A percentile compares a stretch with the other conserved stretches of the same genome.
phyloP scores from a whole-genome alignment of 345 rosid species.

The Alliaria petiolata region DNA sequence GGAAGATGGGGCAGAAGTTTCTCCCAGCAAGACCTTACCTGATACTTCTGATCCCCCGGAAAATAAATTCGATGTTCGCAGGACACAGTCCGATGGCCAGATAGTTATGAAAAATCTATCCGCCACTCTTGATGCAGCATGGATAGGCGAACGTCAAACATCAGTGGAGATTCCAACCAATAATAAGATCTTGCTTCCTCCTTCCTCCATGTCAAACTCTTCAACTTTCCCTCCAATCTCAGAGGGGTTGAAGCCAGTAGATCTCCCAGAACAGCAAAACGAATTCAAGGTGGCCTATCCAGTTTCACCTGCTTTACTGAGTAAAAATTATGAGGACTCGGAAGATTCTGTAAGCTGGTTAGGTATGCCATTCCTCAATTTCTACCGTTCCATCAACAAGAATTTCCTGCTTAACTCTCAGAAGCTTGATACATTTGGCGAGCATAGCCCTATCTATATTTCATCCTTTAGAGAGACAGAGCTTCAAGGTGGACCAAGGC shows the following conservation, averaged over 20 bases:
- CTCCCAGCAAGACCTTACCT: slow-evolving; percentile 36
- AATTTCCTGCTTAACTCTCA: slow-evolving; percentile 54
- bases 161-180: slow-evolving; percentile 34
- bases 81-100: slow-evolving; percentile 77
- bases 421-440: slow-evolving; percentile 66
- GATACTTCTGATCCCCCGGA: slow-evolving; percentile 41
- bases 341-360: slow-evolving; percentile 67
- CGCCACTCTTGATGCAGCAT: slow-evolving; percentile 88
- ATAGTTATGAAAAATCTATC: slow-evolving; percentile 55
- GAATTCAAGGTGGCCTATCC: slow-evolving; percentile 41
- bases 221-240: slow-evolving; percentile 34
- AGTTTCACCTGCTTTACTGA: slow-evolving; percentile 38
- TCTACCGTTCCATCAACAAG: slow-evolving; percentile 74
- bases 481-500: slow-evolving; percentile 63
- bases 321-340: slow-evolving; percentile 44
- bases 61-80: slow-evolving; percentile 39
- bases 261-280: slow-evolving; percentile 34
- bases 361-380: slow-evolving; percentile 65
- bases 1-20: slow-evolving; percentile 34
- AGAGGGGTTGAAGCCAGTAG: slow-evolving; percentile 40
- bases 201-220: slow-evolving; percentile 49
- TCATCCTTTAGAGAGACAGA: slow-evolving; percentile 65
- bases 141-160: slow-evolving; percentile 71
- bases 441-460: slow-evolving; percentile 66
- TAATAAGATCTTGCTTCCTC: slow-evolving; percentile 37